Conservation (phyloP, 1,284 basidiomycete genomes). For the Cutaneotrichosporon cutaneum region DNA sequence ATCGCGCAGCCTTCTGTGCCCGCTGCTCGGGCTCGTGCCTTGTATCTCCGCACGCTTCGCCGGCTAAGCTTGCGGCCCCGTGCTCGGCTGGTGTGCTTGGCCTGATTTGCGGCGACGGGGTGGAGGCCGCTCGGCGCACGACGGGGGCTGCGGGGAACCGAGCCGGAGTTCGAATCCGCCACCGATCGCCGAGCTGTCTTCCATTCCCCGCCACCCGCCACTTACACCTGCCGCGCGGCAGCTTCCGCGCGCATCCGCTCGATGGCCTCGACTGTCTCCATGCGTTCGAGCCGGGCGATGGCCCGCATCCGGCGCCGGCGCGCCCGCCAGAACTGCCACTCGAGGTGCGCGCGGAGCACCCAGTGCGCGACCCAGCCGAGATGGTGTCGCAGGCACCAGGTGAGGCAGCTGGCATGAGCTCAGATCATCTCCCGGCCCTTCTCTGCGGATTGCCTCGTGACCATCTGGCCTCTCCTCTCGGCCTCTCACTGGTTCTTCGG, state of each 20-base stretch:
- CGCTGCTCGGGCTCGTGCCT: too few relatives aligned
- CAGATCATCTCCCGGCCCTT: too few relatives aligned
- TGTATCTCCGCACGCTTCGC: too few relatives aligned
- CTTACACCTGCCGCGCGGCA: neutral
- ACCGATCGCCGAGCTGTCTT: too few relatives aligned
- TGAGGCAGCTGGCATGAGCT: neutral
- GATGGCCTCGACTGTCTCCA: neutral
- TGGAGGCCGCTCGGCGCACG: too few relatives aligned
- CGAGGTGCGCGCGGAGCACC: neutral
- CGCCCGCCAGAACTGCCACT: neutral
- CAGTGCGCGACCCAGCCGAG: neutral
- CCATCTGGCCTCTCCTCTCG: neutral
- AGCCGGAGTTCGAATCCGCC: neutral
- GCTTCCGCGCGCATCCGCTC: neutral
- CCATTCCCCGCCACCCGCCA: neutral
- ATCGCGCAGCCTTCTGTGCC: too few relatives aligned
- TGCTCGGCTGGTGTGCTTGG: too few relatives aligned
- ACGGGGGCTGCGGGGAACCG: too few relatives aligned
- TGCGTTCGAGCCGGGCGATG: neutral
- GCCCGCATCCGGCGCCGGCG: neutral
- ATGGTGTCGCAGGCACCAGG: neutral
- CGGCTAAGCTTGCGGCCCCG: too few relatives aligned
- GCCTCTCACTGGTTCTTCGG: too few relatives aligned
- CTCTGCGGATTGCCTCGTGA: too few relatives aligned
- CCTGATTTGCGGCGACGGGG: too few relatives aligned